Base-by-base conservation (phyloP, 441 rosid species). In the Sinapis alba region DNA sequence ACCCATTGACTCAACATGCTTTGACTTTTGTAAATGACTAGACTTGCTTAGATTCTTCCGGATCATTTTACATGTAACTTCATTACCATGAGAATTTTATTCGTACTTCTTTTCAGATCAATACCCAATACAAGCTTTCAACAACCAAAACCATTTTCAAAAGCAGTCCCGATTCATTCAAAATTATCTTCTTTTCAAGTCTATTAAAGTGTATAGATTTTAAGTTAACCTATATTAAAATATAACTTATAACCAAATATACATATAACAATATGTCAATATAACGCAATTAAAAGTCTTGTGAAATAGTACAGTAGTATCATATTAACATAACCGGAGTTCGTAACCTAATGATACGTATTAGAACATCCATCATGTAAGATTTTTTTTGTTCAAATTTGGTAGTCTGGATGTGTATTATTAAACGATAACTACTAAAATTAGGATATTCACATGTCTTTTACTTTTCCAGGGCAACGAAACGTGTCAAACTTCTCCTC, bases 401-500 rank as follows among this genome's bases (percentile, higher is more conserved):
- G 19, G 51, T n/a, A 32, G 18, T 53, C 20, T 20, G 1, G 18
- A 67, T 32, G 13, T 18, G 43, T 32, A 34, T 53, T 53, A 54
- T 0, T 13, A 21, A 41, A 59, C 34, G 36, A 27, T 7, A 59
- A 26, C 65, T 30, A 32, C 21, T 62, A 60, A 60, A 9, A 16
- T 9, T 21, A 30, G 34, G 53, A 62, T 34, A 23, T 6, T 38
- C 71, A 64, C 75, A 43, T 63, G 65, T 30, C 12, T 41, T 69
- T 1, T 70, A 63, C 79, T 76, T 76, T 76, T 76, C 79, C 21
- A 69, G 0, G 8, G 1, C 34, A 28, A 69, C 3, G 11, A 76
- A 65, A 58, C 80, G 80, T 77, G 76, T 71, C 80, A 65, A 77
- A 71, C 72, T 34, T 58, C 7, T 45, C 62, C 63, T 64, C 56